Percentiles rank a stretch among this genome's conserved stretches.
These are phyloP conservation scores for Nemania sp. DNA, from an alignment of 2,329 filamentous ascomycete genomes.

Conservation along the genomic window DNA sequence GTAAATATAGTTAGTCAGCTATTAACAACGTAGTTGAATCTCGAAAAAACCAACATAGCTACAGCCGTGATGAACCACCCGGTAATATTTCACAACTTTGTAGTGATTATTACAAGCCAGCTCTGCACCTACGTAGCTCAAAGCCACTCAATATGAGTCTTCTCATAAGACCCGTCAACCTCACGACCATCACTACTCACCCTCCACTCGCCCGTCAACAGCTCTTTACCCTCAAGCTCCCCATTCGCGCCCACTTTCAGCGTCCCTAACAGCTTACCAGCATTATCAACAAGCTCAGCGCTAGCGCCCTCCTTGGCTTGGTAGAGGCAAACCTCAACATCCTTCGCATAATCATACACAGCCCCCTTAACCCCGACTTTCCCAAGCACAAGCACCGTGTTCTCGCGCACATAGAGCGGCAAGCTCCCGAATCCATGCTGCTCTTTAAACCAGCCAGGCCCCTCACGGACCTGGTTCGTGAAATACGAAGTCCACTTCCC, in stretches of 20 bases:
- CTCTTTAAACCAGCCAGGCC: conserved; percentile 63
- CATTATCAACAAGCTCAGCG: conserved; percentile 47
- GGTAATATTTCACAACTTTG: no score
- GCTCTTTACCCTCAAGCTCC: conserved; percentile 44
- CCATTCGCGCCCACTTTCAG: conserved; percentile 46
- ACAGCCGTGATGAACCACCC: not conserved
- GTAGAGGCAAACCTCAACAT: conserved; percentile 54
- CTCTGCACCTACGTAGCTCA: conserved; percentile 8
- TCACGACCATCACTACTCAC: conserved; percentile 28
- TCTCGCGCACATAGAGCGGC: conserved; percentile 61
- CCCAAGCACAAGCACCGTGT: conserved; percentile 53
- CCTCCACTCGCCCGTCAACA: conserved; percentile 44
- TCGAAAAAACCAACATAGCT: no score
- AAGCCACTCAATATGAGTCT: conserved; percentile 33
- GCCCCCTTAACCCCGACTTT: conserved; percentile 44
- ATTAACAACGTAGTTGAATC: no score
- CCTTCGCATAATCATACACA: conserved; percentile 52
- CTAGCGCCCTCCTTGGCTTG: conserved; percentile 46
- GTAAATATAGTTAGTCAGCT: no score
- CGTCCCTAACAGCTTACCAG: conserved; percentile 46
- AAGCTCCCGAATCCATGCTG: conserved; percentile 61
- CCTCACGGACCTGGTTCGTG: conserved; percentile 52
- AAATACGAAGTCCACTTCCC: conserved; percentile 54
- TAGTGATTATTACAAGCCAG: not conserved
- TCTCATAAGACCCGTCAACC: conserved; percentile 27